These are phyloP conservation scores for Aspergillus sp. DNA, from an alignment of 2,329 filamentous ascomycete genomes.

Conservation along the genomic window DNA sequence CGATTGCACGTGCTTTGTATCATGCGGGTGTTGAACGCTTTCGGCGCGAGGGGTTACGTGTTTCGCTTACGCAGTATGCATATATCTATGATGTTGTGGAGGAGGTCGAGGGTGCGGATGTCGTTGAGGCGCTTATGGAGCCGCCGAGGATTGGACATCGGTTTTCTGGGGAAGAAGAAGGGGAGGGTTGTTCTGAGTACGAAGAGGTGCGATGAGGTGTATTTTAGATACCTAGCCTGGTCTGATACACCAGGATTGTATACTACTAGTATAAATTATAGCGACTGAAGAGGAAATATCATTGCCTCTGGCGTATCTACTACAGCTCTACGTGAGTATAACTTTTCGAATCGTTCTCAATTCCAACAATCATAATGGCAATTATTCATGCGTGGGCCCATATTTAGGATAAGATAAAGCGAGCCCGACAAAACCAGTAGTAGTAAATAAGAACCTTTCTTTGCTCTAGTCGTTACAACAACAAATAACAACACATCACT, in stretches of 20 bases:
- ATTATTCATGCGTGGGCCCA: slow-evolving; percentile 13
- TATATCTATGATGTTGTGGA: slow-evolving; percentile 50
- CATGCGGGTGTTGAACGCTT: slow-evolving; percentile 51
- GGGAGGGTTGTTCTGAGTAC: not conserved
- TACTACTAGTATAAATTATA: not conserved
- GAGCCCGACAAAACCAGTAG: slow-evolving; percentile 5
- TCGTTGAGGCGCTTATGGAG: slow-evolving; percentile 35
- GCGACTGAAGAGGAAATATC: no score
- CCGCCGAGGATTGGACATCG: slow-evolving; percentile 20
- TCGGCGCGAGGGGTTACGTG: slow-evolving; percentile 37
- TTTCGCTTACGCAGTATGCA: slow-evolving; percentile 39
- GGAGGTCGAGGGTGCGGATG: slow-evolving; percentile 45
- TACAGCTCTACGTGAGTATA: no score
- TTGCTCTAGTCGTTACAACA: not conserved
- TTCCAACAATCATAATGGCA: slow-evolving; percentile 3
- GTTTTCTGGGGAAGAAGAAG: not conserved
- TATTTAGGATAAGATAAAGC: slow-evolving; percentile 13
- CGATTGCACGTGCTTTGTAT: slow-evolving; percentile 53
- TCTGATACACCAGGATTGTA: not conserved
- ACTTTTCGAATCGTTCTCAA: not conserved
- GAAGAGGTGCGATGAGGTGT: no score
- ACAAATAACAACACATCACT: not conserved
- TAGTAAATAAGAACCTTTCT: no score
- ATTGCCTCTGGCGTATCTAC: not conserved
- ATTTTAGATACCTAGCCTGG: not conserved